Conservation (phyloP, 2,329 filamentous ascomycete genomes). For the Annulohypoxylon truncatum region DNA sequence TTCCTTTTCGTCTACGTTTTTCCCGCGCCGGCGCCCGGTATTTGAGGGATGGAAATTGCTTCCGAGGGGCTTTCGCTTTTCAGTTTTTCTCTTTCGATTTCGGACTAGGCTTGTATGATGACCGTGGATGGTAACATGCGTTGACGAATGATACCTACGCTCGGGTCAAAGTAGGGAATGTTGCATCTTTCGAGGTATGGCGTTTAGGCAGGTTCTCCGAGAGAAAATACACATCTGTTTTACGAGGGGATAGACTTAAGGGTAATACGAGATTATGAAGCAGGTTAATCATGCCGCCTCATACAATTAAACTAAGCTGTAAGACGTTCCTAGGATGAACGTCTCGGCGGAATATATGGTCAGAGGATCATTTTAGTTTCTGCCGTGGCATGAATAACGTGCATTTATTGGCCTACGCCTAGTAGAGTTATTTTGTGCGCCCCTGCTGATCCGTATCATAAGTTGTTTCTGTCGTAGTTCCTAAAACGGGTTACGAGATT, state of each 20-base stretch:
- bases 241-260: constrained; percentile 35
- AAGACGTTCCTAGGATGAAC: constrained; percentile 14
- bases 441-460: constrained; percentile 10
- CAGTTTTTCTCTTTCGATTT: not conserved
- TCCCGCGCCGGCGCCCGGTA: no score
- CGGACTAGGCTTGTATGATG: constrained; percentile 24
- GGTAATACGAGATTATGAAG: constrained; percentile 41
- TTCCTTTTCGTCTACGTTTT: no score
- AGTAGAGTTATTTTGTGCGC: constrained; percentile 25
- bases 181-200: constrained; percentile 40
- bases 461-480: constrained; percentile 28
- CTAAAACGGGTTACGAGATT: constrained; percentile 24
- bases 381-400: constrained; percentile 41
- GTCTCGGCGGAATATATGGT: constrained; percentile 22
- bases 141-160: constrained; percentile 25
- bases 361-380: constrained; percentile 35
- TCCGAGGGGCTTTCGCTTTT: not conserved
- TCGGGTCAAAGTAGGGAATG: constrained; percentile 9
- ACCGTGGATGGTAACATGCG: constrained; percentile 14
- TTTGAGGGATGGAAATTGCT: not conserved
- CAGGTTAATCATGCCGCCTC: constrained; percentile 19
- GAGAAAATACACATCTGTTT: constrained; percentile 36
- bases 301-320: constrained; percentile 30
- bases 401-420: constrained; percentile 43
- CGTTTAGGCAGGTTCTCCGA: constrained; percentile 40